Base-by-base conservation (phyloP, 164 flowering plant species). In the Annona cherimola region DNA sequence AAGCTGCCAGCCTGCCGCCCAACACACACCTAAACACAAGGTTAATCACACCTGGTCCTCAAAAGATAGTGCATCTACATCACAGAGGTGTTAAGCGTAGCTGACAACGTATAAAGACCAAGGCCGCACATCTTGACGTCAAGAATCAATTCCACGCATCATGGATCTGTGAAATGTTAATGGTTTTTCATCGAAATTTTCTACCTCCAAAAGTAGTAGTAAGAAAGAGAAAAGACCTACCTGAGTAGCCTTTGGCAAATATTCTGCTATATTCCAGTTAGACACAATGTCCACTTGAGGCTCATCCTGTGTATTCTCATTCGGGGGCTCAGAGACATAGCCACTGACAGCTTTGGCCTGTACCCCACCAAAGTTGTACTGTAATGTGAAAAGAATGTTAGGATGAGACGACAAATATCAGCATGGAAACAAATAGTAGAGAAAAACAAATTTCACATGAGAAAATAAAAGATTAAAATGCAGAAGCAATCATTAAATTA, bases 301-400 rank as follows among this genome's bases (percentile, higher is more conserved):
- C 59, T 87, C 86, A 76, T 82, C 81, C 45, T 66, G 57, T 61
- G 67, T 60, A 26, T 54, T 70, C 44, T 77, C 86, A 78, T 75
- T 75, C 66, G 68, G 59, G 66, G 76, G 45, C 65, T 69, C 26
- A 39, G 79, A 61, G 60, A 8, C 14, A 39, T 76, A 75, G 75
- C 68, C 79, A 66, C 68, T 78, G 66, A 61, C 67, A 44, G 67
- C 40, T 79, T 69, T 86, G 59, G 90, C 92, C 73, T 81, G 98
- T 71, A 93, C 91, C 76, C 95, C 99, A 65, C 98, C 99, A 78
- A 87, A 93, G 77, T 95, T 93, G 79, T 89, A 87, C 99, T 95
- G 77, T 50, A 43, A 79, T 0, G 68, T 55, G 59, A 77, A 69
- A 35, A 61, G n/a, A 3, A 65, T 5, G 46, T 9, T 40, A 40